Percentiles rank a stretch among this genome's conserved stretches.
These are phyloP conservation scores for Claviceps pazoutovae DNA, from an alignment of 2,329 filamentous ascomycete genomes.

Conservation along the genomic window DNA sequence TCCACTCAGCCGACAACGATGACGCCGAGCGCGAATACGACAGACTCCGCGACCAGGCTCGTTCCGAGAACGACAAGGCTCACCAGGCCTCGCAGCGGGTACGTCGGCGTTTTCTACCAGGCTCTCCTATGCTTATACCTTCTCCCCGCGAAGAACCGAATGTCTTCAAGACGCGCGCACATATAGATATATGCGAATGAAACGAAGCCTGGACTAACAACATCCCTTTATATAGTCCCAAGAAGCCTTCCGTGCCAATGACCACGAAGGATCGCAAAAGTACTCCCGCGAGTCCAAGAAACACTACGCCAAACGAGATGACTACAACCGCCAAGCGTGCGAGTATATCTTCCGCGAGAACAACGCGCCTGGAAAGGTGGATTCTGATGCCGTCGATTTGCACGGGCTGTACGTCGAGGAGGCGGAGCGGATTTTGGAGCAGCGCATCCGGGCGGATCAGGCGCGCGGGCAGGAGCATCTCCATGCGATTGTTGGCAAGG, in stretches of 20 bases:
- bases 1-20: conserved; percentile 55
- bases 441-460: conserved; percentile 68
- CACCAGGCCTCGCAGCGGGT: conserved; percentile 63
- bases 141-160: too few species aligned
- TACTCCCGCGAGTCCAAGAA: conserved; percentile 74
- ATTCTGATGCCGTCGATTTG: conserved; percentile 75
- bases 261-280: conserved; percentile 70
- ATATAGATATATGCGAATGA: neutral
- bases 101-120: conserved; percentile 11
- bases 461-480: conserved; percentile 64
- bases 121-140: neutral
- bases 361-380: conserved; percentile 63
- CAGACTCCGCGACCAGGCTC: conserved; percentile 69
- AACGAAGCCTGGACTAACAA: neutral
- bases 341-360: conserved; percentile 94
- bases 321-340: conserved; percentile 81
- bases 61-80: conserved; percentile 66
- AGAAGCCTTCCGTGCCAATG: conserved; percentile 69
- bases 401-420: conserved; percentile 93
- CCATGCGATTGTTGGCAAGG: conserved; percentile 92
- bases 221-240: conserved; percentile 37
- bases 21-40: conserved; percentile 81
- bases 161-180: too few species aligned
- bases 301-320: conserved; percentile 72
- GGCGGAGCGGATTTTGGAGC: conserved; percentile 78